phyloP scores from a whole-genome alignment of 2,329 filamentous ascomycete species.

The Diaporthe ampelina region DNA sequence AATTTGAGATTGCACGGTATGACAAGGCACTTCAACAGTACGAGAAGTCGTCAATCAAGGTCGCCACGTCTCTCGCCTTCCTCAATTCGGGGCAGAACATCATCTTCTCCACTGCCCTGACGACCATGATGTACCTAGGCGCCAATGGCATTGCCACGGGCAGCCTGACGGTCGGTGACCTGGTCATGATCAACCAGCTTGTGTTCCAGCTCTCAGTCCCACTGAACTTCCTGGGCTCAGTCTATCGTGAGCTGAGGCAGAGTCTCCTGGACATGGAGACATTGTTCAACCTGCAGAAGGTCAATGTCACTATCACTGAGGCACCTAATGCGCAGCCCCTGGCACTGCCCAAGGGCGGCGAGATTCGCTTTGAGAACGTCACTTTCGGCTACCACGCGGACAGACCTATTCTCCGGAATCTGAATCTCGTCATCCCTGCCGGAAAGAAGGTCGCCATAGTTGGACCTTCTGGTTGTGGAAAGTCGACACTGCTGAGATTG shows the following conservation, averaged over 20 bases:
- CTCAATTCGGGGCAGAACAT: constrained; percentile 97
- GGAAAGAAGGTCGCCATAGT: constrained; percentile 97
- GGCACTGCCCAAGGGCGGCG: constrained; percentile 80
- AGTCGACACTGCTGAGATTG: constrained; percentile 91
- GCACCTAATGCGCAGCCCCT: constrained; percentile 80
- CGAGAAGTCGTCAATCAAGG: constrained; percentile 95
- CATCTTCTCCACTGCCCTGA: constrained; percentile 94
- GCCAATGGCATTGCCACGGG: constrained; percentile 89
- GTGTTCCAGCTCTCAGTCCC: constrained; percentile 98
- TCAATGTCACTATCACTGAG: constrained; percentile 90
- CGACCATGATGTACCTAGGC: constrained; percentile 98
- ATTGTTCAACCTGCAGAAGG: constrained; percentile 96
- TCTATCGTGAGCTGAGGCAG: constrained; percentile 95
- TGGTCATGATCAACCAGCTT: constrained; percentile 99
- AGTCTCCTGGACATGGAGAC: constrained; percentile 99
- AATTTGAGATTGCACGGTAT: constrained; percentile 91
- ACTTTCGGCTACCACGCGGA: constrained; percentile 92
- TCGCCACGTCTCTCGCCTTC: constrained; percentile 91
- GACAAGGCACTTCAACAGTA: constrained; percentile 89
- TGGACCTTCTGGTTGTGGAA: constrained; percentile 94
- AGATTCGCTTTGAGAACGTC: constrained; percentile 93
- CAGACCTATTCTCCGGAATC: constrained; percentile 86
- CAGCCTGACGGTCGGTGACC: constrained; percentile 88
- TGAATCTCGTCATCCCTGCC: constrained; percentile 90
- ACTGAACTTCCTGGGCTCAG: constrained; percentile 97